Conservation (phyloP, 2,329 filamentous ascomycete genomes). For the Graphiopsis chlorocephala region DNA sequence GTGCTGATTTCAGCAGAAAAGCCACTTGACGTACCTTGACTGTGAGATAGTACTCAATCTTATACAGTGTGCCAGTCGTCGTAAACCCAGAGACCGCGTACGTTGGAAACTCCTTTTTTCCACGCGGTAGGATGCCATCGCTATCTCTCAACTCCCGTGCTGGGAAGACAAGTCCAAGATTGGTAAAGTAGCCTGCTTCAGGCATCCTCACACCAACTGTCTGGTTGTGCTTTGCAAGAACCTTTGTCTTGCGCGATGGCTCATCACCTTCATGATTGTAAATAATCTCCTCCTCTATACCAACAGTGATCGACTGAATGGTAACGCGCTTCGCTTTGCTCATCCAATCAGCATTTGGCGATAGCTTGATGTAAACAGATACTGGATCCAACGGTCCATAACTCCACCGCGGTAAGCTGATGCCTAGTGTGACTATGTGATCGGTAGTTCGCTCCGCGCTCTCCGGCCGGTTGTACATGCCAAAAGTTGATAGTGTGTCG, state of each 20-base stretch:
- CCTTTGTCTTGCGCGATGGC: constrained; percentile 84
- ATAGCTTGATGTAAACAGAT: constrained; percentile 90
- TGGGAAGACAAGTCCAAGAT: constrained; percentile 86
- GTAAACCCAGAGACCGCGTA: constrained; percentile 90
- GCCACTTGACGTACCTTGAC: constrained; percentile 68
- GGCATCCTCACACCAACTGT: constrained; percentile 79
- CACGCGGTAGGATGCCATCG: constrained; percentile 82
- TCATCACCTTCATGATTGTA: constrained; percentile 98
- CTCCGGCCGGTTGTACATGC: constrained; percentile 98
- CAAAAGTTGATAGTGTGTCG: constrained; percentile 95
- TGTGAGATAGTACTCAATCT: constrained; percentile 94
- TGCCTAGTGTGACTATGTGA: constrained; percentile 85
- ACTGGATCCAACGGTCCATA: constrained; percentile 95
- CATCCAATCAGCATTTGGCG: constrained; percentile 88
- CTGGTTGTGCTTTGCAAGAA: constrained; percentile 79
- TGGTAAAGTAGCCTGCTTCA: constrained; percentile 88
- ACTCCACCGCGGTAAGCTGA: constrained; percentile 91
- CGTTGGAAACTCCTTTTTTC: constrained; percentile 82
- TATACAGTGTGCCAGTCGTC: constrained; percentile 89
- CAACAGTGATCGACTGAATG: constrained; percentile 89
- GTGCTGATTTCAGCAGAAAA: neutral
- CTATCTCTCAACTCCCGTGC: constrained; percentile 81
- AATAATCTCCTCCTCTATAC: constrained; percentile 97
- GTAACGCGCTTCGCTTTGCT: constrained; percentile 87
- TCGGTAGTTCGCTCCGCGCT: constrained; percentile 81